phyloP scores from a whole-genome alignment of 208 protist genomes.

The Leishmania gerbilli region DNA sequence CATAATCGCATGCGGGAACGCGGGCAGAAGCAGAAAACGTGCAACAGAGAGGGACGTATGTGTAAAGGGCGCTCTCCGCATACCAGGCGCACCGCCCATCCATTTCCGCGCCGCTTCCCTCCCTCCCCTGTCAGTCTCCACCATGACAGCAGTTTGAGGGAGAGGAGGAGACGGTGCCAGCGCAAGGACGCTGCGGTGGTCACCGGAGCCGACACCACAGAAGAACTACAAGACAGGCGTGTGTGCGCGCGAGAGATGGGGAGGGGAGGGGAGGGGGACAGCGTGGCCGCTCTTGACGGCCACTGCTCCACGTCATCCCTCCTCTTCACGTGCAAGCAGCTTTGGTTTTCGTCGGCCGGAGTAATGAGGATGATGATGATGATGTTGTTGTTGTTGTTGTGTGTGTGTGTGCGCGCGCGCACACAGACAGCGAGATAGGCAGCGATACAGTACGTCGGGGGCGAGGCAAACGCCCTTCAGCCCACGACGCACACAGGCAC shows the following conservation, averaged over 20 bases:
- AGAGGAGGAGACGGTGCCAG: background rate
- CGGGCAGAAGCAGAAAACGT: background rate
- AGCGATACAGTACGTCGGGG: background rate
- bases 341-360: too few species aligned
- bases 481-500: background rate
- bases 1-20: too few species aligned
- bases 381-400: too few species aligned
- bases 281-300: background rate
- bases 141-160: background rate
- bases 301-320: background rate
- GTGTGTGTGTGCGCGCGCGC: background rate
- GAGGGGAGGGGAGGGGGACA: background rate
- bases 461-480: background rate
- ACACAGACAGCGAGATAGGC: background rate
- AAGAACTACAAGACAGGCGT: background rate
- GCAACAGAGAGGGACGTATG: background rate
- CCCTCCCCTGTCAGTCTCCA: background rate
- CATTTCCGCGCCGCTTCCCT: background rate
- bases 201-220: background rate
- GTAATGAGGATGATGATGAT: too few species aligned
- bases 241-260: background rate
- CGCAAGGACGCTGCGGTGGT: background rate
- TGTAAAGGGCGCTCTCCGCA: background rate
- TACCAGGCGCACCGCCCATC: background rate
- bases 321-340: background rate